Base-by-base conservation (phyloP, 306 rosid species). In the Cucurbita pepo region DNA sequence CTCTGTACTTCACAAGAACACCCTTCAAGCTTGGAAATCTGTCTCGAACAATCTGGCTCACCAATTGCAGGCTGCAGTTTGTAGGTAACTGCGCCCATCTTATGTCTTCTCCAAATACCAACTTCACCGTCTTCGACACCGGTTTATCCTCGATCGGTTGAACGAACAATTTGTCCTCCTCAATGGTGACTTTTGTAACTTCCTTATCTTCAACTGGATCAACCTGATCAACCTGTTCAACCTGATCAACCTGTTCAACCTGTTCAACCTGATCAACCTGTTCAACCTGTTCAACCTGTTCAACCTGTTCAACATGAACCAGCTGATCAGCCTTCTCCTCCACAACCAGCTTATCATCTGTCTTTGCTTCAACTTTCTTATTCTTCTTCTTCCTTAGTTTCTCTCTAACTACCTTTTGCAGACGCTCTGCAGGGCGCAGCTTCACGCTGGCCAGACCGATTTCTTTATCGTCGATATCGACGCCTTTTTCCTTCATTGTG, bases 21-120 rank as follows among this genome's bases (percentile, higher is more conserved):
- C 96, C 97, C 78, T 81, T 90, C 77, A 90, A 80, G 69, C 94
- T 84, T 0, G 94, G 93, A 83, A 83, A 90, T 56, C 83, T 78
- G 57, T 93, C 96, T 77, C 72, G 81, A 56, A 90, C 85, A 38
- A 84, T 83, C 66, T 86, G 90, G 83, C 91, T 83, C 5, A 85
- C 87, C 78, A 84, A 55, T 73, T 72, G 81, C 79, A 93, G 72
- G 77, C 94, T 86, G 79, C 97, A 87, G 81, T 87, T 90, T 55
- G 69, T 69, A 10, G 96, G 97, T 56, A 93, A 77, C 38, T 88
- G 89, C 0, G 87, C 98, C 87, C 88, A 87, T 76, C 97, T 90
- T 73, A 93, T 93, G 79, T 93, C 98, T 74, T 93, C 97, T 73
- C 97, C 96, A 15, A 79, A 85, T 38, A 93, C 89, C 87, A 93